These are phyloP conservation scores for Botrytis hyacinthi DNA, from an alignment of 2,329 filamentous ascomycete genomes.

Conservation along the genomic window DNA sequence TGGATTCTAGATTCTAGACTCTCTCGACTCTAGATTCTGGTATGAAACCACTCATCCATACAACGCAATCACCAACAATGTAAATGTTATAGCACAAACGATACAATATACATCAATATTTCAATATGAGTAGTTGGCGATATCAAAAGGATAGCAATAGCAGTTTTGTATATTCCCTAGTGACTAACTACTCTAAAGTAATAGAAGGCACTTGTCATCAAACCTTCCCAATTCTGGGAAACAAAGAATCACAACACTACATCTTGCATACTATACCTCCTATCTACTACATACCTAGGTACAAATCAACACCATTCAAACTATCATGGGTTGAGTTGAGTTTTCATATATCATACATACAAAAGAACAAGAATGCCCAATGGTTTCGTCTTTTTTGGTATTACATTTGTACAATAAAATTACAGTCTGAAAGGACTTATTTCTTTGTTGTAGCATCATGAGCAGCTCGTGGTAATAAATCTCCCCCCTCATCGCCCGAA, in stretches of 20 bases:
- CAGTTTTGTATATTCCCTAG: not conserved
- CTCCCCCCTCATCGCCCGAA: slow-evolving; percentile 42
- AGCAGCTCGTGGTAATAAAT: slow-evolving; percentile 49
- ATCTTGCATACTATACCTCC: not conserved
- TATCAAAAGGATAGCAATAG: not conserved
- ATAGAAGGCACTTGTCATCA: not conserved
- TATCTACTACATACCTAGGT: not conserved
- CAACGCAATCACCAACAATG: not conserved
- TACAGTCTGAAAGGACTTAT: slow-evolving; percentile 22
- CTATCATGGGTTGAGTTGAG: not conserved
- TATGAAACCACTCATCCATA: not conserved
- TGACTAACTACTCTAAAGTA: not conserved
- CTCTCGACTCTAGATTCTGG: not conserved
- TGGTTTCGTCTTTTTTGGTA: slow-evolving; percentile 19
- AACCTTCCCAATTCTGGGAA: not conserved
- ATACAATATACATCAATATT: not conserved
- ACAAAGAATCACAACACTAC: not conserved
- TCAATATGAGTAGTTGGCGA: not conserved
- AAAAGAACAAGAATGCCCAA: not conserved
- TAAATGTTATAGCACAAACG: not conserved
- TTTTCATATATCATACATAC: not conserved
- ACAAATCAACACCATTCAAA: not conserved
- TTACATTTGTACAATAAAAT: slow-evolving; percentile 33
- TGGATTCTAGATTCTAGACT: not conserved
- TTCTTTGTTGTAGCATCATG: slow-evolving; percentile 42